These are phyloP conservation scores for Tricholoma hemisulphureum DNA, from an alignment of 768 basidiomycete genomes.

Conservation along the genomic window DNA sequence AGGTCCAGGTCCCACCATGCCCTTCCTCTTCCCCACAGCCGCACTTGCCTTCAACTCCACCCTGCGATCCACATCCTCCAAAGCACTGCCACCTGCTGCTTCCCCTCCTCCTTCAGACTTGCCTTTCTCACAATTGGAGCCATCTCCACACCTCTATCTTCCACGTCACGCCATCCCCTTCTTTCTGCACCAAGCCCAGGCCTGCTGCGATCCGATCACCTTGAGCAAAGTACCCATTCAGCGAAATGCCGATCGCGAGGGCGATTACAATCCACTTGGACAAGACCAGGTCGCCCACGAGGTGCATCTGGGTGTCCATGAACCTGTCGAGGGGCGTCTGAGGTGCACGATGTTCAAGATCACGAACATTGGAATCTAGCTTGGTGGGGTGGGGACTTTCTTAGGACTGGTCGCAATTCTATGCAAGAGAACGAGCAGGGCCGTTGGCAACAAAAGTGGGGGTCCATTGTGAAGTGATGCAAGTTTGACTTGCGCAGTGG, in stretches of 20 bases:
- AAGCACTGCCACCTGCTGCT: constrained; percentile 12
- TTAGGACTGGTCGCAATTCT: no score
- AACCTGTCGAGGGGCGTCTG: constrained; percentile 72
- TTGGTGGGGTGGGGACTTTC: no score
- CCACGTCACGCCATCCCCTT: constrained; percentile 20
- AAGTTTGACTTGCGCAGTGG: no score
- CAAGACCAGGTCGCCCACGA: constrained; percentile 92
- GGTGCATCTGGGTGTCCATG: constrained; percentile 84
- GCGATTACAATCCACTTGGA: constrained; percentile 93
- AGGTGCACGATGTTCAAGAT: no score
- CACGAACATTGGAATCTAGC: no score
- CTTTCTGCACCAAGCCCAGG: constrained; percentile 21
- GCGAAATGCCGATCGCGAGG: constrained; percentile 78
- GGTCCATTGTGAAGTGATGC: no score
- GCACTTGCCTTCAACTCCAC: constrained; percentile 31
- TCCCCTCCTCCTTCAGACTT: constrained; percentile 4
- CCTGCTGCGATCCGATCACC: constrained; percentile 74
- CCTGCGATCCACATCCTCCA: constrained; percentile 56
- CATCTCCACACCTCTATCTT: constrained; percentile 11
- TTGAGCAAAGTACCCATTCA: constrained; percentile 95
- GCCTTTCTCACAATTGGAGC: constrained; percentile 1
- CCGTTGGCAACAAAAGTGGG: no score
- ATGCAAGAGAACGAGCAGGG: no score
- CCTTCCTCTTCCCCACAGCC: constrained; percentile 10
- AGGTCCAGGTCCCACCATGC: not conserved